Evolutionary conservation across 2,329 filamentous ascomycete genomes (phyloP), one percentile per base, ranked within the genome.

Genomic region (Penicillium sp.): DNA sequence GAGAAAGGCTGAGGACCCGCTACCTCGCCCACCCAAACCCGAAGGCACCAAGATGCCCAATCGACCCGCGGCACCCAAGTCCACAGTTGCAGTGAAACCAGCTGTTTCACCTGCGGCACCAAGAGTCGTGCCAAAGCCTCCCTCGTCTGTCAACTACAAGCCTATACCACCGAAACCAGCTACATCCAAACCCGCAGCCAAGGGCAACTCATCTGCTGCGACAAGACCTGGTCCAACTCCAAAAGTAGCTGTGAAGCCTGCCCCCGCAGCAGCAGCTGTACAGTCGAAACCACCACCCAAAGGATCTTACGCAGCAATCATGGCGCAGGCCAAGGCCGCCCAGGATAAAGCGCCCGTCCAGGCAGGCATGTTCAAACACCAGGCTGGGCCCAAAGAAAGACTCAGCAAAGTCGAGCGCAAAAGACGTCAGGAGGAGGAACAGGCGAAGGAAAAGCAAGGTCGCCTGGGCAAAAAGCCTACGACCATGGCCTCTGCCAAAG

Each of bases 251-350:
- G 45, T 55, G 22, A 63, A 59, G 24, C 48, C 56, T 21, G 39
- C 55, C 8, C 22, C 36, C 4, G 8, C 43, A 27, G 45, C 38
- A 24, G 34, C 52, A 1, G 43, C 56, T 14, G 54, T 58, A 16
- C 68, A 67, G 10, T 67, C 71, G 22, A 78, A 77, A 50, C 71
- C 80, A 4, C 80, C 81, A 5, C 82, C 82, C 55, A 82, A 81
- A 62, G 82, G 83, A 27, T 83, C 81, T 1, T 88, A 81, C 68
- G 80, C 83, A 42, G 83, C 84, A 47, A 77, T 86, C 42, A 78
- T 87, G 71, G 77, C 78, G 54, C 78, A 80, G 61, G 85, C 85
- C 43, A 82, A 86, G 66, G 81, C 80, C 46, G 77, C 78, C 52
- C 78, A 76, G 64, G 72, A 79, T 47, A 74, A 77, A 59, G 76